These are phyloP conservation scores for Eucalyptus albens DNA, from an alignment of 345 rosid genomes.

Conservation along the genomic window DNA sequence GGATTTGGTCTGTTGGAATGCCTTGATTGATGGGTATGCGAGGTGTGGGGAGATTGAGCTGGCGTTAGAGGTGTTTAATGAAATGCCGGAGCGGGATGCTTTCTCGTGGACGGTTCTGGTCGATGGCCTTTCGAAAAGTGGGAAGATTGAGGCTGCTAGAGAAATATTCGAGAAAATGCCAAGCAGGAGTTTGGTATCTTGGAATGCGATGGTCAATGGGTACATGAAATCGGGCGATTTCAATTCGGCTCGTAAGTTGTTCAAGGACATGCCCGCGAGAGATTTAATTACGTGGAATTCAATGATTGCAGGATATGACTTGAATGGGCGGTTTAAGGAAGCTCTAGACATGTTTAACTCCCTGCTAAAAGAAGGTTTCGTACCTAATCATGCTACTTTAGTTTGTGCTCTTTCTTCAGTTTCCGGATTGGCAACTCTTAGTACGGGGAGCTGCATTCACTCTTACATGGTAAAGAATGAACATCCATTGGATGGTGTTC, in stretches of 20 bases:
- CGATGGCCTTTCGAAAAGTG: constrained; percentile 29
- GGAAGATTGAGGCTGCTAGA: constrained; percentile 22
- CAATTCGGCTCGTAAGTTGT: constrained; percentile 12
- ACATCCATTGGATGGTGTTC: constrained; percentile 22
- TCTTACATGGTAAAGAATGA: constrained; percentile 36
- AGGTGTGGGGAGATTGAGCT: constrained; percentile 19
- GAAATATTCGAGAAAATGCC: constrained; percentile 30
- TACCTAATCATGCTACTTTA: constrained; percentile 37
- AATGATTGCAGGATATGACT: constrained; percentile 30
- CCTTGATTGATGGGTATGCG: constrained; percentile 36
- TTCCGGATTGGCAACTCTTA: constrained; percentile 38
- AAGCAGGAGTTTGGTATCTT: constrained; percentile 11
- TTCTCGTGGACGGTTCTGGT: constrained; percentile 37
- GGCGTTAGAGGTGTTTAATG: constrained; percentile 30
- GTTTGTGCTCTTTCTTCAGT: constrained; percentile 39
- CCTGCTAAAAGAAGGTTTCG: constrained; percentile 14
- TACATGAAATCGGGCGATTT: constrained; percentile 21
- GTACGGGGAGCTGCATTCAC: constrained; percentile 45
- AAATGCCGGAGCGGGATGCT: constrained; percentile 33
- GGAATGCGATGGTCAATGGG: constrained; percentile 37
- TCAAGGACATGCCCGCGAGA: constrained; percentile 11
- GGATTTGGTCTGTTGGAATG: constrained; percentile 33
- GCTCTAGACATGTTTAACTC: constrained; percentile 17
- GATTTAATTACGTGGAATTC: constrained; percentile 39
- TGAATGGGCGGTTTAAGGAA: constrained; percentile 14